These are phyloP conservation scores for Hypomontagnella submonticulosa DNA, from an alignment of 495 filamentous ascomycete species.

Conservation along the genomic window DNA sequence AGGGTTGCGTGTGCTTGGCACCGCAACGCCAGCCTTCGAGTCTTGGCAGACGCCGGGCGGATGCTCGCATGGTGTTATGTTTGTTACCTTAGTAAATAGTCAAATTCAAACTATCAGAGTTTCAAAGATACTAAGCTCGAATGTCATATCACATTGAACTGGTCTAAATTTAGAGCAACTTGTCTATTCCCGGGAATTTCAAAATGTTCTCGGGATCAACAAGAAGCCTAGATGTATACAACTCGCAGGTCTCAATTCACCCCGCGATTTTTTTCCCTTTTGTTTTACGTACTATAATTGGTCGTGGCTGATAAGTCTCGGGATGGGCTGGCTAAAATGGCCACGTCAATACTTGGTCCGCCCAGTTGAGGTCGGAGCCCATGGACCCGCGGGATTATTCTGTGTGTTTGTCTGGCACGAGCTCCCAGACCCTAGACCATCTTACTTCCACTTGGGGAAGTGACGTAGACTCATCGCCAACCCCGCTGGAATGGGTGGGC, in stretches of 20 bases:
- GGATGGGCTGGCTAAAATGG: constrained; percentile 41
- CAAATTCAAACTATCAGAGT: not conserved
- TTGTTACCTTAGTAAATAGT: not conserved
- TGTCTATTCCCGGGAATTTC: not conserved
- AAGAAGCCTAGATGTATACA: not conserved
- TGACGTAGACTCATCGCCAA: constrained; percentile 38
- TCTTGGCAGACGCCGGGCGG: constrained; percentile 11
- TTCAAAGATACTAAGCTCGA: constrained; percentile 8
- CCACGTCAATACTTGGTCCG: constrained; percentile 36
- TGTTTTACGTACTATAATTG: constrained; percentile 17
- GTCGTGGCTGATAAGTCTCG: constrained; percentile 20
- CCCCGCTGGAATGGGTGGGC: constrained; percentile 32
- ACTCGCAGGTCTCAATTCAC: not conserved
- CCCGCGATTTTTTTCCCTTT: constrained; percentile 27
- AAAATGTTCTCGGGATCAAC: constrained; percentile 1
- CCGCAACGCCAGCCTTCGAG: constrained; percentile 17
- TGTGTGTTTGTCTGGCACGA: constrained; percentile 19
- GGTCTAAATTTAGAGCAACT: constrained; percentile 25
- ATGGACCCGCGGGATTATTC: constrained; percentile 40
- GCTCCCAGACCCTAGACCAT: constrained; percentile 21
- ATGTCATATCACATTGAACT: constrained; percentile 7
- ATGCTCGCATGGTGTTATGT: not conserved
- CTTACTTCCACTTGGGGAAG: constrained; percentile 2
- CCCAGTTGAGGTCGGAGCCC: constrained; percentile 28
- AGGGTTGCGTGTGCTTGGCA: constrained; percentile 32